phyloP scores from a whole-genome alignment of 306 rosid genomes.

The Trifolium dubium region DNA sequence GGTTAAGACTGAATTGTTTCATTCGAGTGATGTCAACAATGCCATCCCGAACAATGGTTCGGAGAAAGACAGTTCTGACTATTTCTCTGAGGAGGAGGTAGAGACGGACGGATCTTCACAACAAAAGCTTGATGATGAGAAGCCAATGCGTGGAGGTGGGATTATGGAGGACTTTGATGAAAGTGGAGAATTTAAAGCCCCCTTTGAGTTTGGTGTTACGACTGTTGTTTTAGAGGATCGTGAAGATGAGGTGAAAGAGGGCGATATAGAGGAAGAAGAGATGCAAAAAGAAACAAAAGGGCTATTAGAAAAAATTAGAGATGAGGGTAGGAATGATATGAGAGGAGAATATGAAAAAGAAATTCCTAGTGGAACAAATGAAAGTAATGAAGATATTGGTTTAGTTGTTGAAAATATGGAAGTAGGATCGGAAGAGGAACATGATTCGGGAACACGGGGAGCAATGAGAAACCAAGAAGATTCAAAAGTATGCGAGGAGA shows the following conservation, averaged over 20 bases:
- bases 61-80: constrained; percentile 15
- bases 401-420: constrained; percentile 20
- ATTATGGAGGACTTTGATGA: constrained; percentile 12
- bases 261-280: constrained; percentile 48
- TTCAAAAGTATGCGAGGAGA: constrained; percentile 4
- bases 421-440: not conserved
- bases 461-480: constrained; percentile 13
- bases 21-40: not conserved
- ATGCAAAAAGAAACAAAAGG: constrained; percentile 54
- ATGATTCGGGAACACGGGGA: not conserved
- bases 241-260: constrained; percentile 38
- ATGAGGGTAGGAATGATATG: constrained; percentile 51
- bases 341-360: constrained; percentile 30
- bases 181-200: constrained; percentile 25
- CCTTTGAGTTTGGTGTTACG: constrained; percentile 40
- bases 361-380: constrained; percentile 7
- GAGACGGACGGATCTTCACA: not conserved
- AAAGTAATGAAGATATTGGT: constrained; percentile 13
- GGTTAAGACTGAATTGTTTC: not conserved
- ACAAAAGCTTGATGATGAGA: constrained; percentile 8
- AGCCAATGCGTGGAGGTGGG: constrained; percentile 17
- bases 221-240: constrained; percentile 43
- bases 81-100: constrained; percentile 23
- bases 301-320: constrained; percentile 53
- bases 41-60: constrained; percentile 9